A percentile compares a stretch with the other conserved stretches of the same genome.
Conservation (phyloP, 1,139 yeast genomes). For the Lodderomyces pseudojiufengensis region DNA sequence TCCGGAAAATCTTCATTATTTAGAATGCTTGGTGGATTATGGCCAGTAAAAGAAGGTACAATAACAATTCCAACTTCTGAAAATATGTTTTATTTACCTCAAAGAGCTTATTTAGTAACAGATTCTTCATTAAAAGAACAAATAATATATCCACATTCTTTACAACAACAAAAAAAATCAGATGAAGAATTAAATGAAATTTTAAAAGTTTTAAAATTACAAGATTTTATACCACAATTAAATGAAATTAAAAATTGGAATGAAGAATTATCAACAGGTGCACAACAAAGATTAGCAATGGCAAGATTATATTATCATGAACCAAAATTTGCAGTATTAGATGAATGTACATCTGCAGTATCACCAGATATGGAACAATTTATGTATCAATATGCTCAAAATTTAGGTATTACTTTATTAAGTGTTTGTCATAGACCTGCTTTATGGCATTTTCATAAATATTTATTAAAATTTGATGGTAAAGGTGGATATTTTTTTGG, state of each 20-base stretch:
- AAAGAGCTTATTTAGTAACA: slow-evolving; percentile 77
- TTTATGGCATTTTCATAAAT: slow-evolving; percentile 87
- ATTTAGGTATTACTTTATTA: slow-evolving; percentile 73
- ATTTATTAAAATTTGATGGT: slow-evolving; percentile 80
- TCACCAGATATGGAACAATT: slow-evolving; percentile 87
- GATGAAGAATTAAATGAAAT: slow-evolving; percentile 65
- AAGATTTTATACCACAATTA: slow-evolving; percentile 49
- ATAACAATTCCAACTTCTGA: slow-evolving; percentile 64
- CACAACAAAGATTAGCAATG: slow-evolving; percentile 92
- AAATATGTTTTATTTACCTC: slow-evolving; percentile 87
- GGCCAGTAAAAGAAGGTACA: slow-evolving; percentile 74
- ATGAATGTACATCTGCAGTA: slow-evolving; percentile 94
- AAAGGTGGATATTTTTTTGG: slow-evolving; percentile 74
- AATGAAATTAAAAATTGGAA: slow-evolving; percentile 78
- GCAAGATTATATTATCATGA: slow-evolving; percentile 86
- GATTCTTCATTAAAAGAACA: slow-evolving; percentile 73
- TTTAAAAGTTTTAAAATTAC: slow-evolving; percentile 55
- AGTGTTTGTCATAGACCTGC: slow-evolving; percentile 94
- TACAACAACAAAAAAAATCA: slow-evolving; percentile 53
- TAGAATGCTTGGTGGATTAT: slow-evolving; percentile 85
- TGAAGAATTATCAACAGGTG: slow-evolving; percentile 85
- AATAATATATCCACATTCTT: slow-evolving; percentile 78
- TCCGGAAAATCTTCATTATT: slow-evolving; percentile 92
- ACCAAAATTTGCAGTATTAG: slow-evolving; percentile 91
- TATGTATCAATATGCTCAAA: slow-evolving; percentile 83